Evolutionary conservation across 805 yeast species (phyloP).

Genomic region (fission yeast (Schizosaccharomyces pombe)): ASM294v3 CU329670.1:205501-206000

Average conservation of each 20-base stretch:
- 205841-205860: not conserved
- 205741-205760: not conserved
- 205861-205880: not conserved
- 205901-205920: no score
- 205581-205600: conserved; percentile 64
- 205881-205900: no score
- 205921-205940: no score
- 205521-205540: conserved; percentile 50
- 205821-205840: not conserved
- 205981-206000: no score
- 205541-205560: conserved; percentile 80
- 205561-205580: conserved; percentile 68
- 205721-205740: conserved; percentile 52
- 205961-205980: no score
- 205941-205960: no score
- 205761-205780: conserved; percentile 3
- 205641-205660: conserved; percentile 70
- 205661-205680: conserved; percentile 22
- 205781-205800: not conserved
- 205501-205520: conserved; percentile 16
- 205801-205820: not conserved
- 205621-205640: conserved; percentile 57
- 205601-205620: conserved; percentile 75
- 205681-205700: conserved; percentile 36
- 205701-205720: conserved; percentile 25